Base-by-base conservation (phyloP, 352 stramenopile species). In the Phytophthora foliorum region DNA sequence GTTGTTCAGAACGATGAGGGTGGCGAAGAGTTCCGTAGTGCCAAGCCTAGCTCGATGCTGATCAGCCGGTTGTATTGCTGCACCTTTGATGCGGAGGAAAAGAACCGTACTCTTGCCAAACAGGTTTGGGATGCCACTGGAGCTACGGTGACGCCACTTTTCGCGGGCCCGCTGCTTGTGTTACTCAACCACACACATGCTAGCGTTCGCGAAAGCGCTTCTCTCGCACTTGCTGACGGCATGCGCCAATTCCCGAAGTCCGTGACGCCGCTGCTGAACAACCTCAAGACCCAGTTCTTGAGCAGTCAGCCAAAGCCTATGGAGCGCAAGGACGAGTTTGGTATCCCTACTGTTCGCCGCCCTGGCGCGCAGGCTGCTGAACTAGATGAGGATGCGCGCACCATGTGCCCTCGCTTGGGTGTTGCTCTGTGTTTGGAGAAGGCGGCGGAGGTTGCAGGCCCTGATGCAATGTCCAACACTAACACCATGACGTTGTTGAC, bases 381-480 rank as follows among this genome's bases (percentile, higher is more conserved):
- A 54, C 51, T 76, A 14, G 67, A 88, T 22, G 78, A 96, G 59
- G 84, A 93, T 67, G 67, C 62, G 7, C 74, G 68, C 45, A 91
- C 74, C 16, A 80, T 86, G 42, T 74, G 75, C n/a, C 80, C 89
- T 31, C 88, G 89, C 38, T 79, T 87, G n/a, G 89, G 89, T 55
- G 88, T 94, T 42, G 78, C 77, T 19, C 41, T 94, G 36, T 91
- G 86, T 60, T 63, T 96, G n/a, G 88, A 95, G 66, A 93, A 95
- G 57, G 66, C 80, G 7, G 83, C 77, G 16, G 57, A 72, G 11
- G 61, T 75, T 46, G 74, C 73, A 13, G 64, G 70, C 14, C 46
- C 65, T 13, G 63, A 68, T 6, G 67, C 75, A 10, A 78, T 95
- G 53, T 83, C 85, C 9, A 84, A 77, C 53, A 62, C 65, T 19